Conservation (phyloP, 768 basidiomycete species). For the Macrocybe gigantea region DNA sequence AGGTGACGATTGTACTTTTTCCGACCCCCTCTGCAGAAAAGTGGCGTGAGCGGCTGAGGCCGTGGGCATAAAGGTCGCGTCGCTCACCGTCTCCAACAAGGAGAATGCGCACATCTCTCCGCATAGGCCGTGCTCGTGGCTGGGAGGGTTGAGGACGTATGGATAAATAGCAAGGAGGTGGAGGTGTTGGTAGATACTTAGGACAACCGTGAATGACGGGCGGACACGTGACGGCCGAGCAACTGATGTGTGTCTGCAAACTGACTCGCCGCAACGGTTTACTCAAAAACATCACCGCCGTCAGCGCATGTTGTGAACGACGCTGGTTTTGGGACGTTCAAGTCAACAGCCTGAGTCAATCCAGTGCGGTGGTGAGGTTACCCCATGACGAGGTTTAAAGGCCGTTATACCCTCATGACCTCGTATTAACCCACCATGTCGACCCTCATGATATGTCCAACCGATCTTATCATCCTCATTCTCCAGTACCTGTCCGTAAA, state of each 20-base stretch:
- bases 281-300: not conserved
- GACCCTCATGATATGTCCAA: not conserved
- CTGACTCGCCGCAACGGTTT: not conserved
- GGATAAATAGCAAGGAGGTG: conserved; percentile 3
- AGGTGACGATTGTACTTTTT: conserved; percentile 96
- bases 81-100: conserved; percentile 88
- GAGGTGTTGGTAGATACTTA: conserved; percentile 8
- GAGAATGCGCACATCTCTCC: conserved; percentile 90
- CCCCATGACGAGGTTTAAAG: too few species aligned
- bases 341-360: too few species aligned
- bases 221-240: not conserved
- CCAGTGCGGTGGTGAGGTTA: too few species aligned
- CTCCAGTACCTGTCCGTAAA: conserved; percentile 35
- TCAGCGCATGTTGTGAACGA: too few species aligned
- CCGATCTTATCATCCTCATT: conserved; percentile 52
- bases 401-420: too few species aligned
- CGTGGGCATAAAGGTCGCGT: not conserved
- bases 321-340: too few species aligned
- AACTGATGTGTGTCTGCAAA: not conserved
- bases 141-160: conserved; percentile 4
- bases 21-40: conserved; percentile 80
- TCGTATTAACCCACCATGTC: too few species aligned
- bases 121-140: conserved; percentile 40
- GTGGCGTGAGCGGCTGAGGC: conserved; percentile 9
- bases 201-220: conserved; percentile 11